Evolutionary conservation across 257 asterid species (phyloP).

Genomic region (Solanum neorickii): DNA sequence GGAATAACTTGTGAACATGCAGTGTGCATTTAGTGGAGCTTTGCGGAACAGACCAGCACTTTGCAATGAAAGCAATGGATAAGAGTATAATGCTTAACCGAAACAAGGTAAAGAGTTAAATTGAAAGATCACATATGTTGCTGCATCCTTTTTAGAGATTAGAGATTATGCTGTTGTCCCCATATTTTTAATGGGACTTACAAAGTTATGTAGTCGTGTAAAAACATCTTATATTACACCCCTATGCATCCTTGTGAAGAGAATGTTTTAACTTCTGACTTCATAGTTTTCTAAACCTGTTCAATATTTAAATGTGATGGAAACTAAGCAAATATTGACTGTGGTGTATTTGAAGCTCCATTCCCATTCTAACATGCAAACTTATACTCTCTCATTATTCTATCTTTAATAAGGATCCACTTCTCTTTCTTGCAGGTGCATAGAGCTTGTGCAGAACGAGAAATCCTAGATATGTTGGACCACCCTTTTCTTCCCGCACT

Average conservation of each 20-base stretch:
- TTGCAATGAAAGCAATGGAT: conserved; percentile 99
- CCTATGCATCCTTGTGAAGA: neutral
- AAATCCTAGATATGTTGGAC: conserved; percentile 90
- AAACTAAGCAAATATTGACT: neutral
- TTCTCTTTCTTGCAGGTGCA: conserved; percentile 55
- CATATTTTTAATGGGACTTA: neutral
- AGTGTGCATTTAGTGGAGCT: conserved; percentile 96
- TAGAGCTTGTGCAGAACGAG: conserved; percentile 99
- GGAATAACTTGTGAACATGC: conserved; percentile 11
- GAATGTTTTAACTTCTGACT: neutral
- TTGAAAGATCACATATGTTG: neutral
- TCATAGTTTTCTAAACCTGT: neutral
- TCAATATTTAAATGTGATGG: neutral
- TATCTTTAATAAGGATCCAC: neutral
- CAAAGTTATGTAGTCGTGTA: neutral
- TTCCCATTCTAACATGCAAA: neutral
- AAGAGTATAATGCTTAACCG: conserved; percentile 82
- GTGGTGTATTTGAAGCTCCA: neutral
- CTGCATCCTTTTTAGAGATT: neutral
- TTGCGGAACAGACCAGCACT: conserved; percentile 59
- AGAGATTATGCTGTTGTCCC: neutral
- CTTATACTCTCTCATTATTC: neutral
- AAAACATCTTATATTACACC: neutral
- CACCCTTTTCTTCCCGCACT: conserved; percentile 99
- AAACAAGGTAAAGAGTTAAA: conserved; percentile 53